phyloP scores from a whole-genome alignment of 2,329 filamentous ascomycete species.

The Phialemoniopsis sp. region DNA sequence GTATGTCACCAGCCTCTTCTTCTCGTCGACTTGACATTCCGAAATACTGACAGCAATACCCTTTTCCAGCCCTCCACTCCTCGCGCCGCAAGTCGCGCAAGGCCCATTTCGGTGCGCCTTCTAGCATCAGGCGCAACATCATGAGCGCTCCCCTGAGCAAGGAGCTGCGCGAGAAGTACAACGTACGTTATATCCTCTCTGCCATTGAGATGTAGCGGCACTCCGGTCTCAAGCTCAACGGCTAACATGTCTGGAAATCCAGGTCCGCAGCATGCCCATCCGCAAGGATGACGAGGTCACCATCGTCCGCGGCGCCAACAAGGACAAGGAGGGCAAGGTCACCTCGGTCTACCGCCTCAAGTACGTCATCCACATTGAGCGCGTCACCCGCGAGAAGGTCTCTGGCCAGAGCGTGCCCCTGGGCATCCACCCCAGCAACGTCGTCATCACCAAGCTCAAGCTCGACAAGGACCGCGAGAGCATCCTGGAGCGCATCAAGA shows the following conservation, averaged over 20 bases:
- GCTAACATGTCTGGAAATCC: too few species aligned
- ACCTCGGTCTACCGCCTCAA: slow-evolving; percentile 97
- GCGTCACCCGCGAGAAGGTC: slow-evolving; percentile 93
- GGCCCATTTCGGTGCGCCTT: slow-evolving; percentile 94
- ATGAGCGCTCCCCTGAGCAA: slow-evolving; percentile 96
- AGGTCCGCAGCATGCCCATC: slow-evolving; percentile 95
- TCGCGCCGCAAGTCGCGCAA: slow-evolving; percentile 98
- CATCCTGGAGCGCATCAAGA: slow-evolving; percentile 82
- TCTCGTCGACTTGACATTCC: slow-evolving; percentile 1
- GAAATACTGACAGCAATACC: slow-evolving; percentile 12
- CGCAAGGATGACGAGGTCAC: slow-evolving; percentile 96
- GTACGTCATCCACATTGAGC: slow-evolving; percentile 96
- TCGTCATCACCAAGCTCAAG: slow-evolving; percentile 98
- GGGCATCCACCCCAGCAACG: slow-evolving; percentile 93
- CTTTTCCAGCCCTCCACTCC: slow-evolving; percentile 58
- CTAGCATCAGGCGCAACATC: slow-evolving; percentile 89
- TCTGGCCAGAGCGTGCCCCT: slow-evolving; percentile 94
- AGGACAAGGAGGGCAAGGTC: slow-evolving; percentile 98
- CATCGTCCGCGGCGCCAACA: slow-evolving; percentile 89
- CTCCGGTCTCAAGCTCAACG: slow-evolving; percentile 2
- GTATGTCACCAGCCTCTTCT: slow-evolving; percentile 30
- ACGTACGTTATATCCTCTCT: slow-evolving; percentile 70
- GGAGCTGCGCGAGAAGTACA: slow-evolving; percentile 99
- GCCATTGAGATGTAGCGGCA: too few species aligned
- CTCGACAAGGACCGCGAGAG: slow-evolving; percentile 91